Evolutionary conservation across 2,329 filamentous ascomycete species (phyloP), one percentile per base, ranked within the genome.

Genomic region (Fusarium sp.): DNA sequence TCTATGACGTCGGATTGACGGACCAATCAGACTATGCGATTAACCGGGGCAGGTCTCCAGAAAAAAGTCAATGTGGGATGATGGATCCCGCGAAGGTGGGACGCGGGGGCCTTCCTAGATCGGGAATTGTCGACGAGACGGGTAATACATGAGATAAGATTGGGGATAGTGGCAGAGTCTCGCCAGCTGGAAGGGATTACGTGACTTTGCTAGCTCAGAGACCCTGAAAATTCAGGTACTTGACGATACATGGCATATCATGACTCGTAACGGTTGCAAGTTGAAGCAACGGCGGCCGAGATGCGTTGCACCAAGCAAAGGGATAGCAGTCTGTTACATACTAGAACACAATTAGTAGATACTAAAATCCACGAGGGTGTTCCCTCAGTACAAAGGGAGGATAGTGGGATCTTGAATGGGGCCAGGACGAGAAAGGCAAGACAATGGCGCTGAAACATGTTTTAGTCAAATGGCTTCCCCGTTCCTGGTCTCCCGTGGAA

Each of bases 31-130:
- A 55, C 11, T 11, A 15, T 59, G 40, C 43, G 38, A 71, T 61
- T 58, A 71, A 71, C 52, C 52, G 68, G 67, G 48, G 22, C 42
- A 18, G 9, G 26, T 18, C 43, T 14, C 42, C 45, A 48, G 20
- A 9, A 15, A 11, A 60, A 50, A 42, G 33, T 14, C 15, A 60
- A 63, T 52, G 44, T 54, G 66, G 62, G 49, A 64, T 54, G 36
- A 63, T 63, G 62, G 66, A 68, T 65, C 63, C 58, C 56, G 46
- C 38, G 46, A 46, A 42, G 63, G 63, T 68, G 68, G 63, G 50
- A 68, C 43, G 57, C 52, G 58, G 66, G 58, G 66, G 50, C 33
- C 36, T 34, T 54, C 46, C 66, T 66, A 50, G 52, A 69, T 63
- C 51, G 66, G 66, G 53, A 51, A 36, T 38, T 49, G 34, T 52